phyloP scores from a whole-genome alignment of 371 early-diverging fungal species.

The Mucor indicus region DNA sequence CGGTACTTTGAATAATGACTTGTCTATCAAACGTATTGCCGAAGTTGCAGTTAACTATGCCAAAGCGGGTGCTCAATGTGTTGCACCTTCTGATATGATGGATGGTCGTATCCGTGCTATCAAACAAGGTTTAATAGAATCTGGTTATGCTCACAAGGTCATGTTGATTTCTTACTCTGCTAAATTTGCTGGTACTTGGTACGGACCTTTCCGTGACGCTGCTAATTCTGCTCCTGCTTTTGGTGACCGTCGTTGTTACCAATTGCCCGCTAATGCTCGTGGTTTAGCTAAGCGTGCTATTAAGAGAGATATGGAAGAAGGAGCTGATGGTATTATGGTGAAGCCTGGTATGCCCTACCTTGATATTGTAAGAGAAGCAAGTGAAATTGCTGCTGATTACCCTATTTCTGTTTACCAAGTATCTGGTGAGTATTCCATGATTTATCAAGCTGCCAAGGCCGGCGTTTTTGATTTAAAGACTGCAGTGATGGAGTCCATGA shows the following conservation, averaged over 20 bases:
- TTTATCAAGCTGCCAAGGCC: slow-evolving; percentile 85
- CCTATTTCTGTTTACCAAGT: slow-evolving; percentile 92
- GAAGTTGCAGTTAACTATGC: slow-evolving; percentile 88
- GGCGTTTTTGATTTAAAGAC: slow-evolving; percentile 84
- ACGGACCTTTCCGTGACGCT: slow-evolving; percentile 97
- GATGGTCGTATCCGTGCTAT: slow-evolving; percentile 93
- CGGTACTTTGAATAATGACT: slow-evolving; percentile 79
- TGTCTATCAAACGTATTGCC: slow-evolving; percentile 77
- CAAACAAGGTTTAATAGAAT: slow-evolving; percentile 73
- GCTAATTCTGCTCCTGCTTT: slow-evolving; percentile 88
- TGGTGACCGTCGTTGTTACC: slow-evolving; percentile 94
- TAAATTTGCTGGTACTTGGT: slow-evolving; percentile 92
- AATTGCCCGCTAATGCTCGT: slow-evolving; percentile 87
- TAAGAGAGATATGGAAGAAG: slow-evolving; percentile 86
- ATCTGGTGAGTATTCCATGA: slow-evolving; percentile 94
- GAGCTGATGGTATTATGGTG: slow-evolving; percentile 96
- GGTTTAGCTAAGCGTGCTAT: slow-evolving; percentile 89
- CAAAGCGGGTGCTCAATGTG: slow-evolving; percentile 81
- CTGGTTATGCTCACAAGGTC: slow-evolving; percentile 74
- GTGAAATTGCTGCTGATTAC: slow-evolving; percentile 65
- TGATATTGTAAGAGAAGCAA: slow-evolving; percentile 90
- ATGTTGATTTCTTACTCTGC: slow-evolving; percentile 93
- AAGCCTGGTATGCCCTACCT: slow-evolving; percentile 96
- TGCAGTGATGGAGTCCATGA: slow-evolving; percentile 85
- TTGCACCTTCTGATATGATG: slow-evolving; percentile 98